Base-by-base conservation (phyloP, 2,329 filamentous ascomycete species). In the Chrysosporium keratinophilum region DNA sequence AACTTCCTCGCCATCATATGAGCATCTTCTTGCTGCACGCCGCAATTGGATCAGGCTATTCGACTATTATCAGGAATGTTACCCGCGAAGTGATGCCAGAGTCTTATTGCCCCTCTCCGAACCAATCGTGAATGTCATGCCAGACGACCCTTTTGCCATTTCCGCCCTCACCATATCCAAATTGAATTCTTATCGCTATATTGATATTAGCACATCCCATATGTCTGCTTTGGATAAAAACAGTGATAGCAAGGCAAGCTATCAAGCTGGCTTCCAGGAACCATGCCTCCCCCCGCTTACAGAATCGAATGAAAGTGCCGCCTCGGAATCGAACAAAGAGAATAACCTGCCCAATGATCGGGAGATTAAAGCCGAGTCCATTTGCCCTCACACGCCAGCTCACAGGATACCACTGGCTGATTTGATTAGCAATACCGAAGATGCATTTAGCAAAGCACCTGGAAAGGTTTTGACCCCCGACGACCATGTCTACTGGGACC, bases 401-500 rank as follows among this genome's bases (percentile, higher is more conserved):
- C 77, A 79, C 42, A 71, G 78, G 53, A 73, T 83, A 39, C 78
- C 80, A 20, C 68, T 83, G 11, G 78, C 78, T 33, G 80, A 83
- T 57, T 69, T 83, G 33, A 79, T 83, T 44, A 78, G 78, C 57
- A 80, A 81, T 62, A 74, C 75, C 46, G 80, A 83, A 63, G 78
- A 81, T 61, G 73, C 73, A 9, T 53, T 59, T 7, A 75, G 72
- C 59, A 70, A 71, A 54, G 69, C 70, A n/a, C 68, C 71, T 23
- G 71, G 70, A 50, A 71, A 75, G 17, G 66, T 71, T n/a, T 64
- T 71, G 15, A 81, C 80, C 1, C 81, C 80, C 0, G 77, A 81
- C 58, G 81, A 83, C 57, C 77, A 80, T 61, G 72, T 84, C 43
- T 73, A 75, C 47, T 84, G 81, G 81, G 76, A 80, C 56, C 72